Base-by-base conservation (phyloP, 345 rosid genomes). In the Combretum micranthum region DNA sequence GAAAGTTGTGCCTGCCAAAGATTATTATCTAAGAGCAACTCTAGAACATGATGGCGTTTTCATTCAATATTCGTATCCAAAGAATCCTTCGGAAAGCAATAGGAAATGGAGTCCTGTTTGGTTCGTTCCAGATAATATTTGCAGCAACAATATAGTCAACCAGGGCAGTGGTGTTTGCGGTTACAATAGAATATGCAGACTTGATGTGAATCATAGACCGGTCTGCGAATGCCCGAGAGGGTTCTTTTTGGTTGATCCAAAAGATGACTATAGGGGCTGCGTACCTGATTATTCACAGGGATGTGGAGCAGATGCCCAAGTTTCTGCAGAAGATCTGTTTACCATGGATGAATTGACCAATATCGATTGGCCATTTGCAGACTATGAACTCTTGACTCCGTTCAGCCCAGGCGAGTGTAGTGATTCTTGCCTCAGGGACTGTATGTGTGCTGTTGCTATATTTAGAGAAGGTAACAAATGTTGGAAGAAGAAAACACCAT, bases 401-500 rank as follows among this genome's bases (percentile, higher is more conserved):
- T 76, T 37, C 62, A 65, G 57, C 84, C 83, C 74, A 64, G 72
- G 44, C 47, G 26, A 23, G 60, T 65, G 52, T 87, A 85, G 69
- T 55, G 47, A 2, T 12, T 91, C 77, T 57, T n/a, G n/a, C n/a
- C n/a, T n/a, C n/a, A n/a, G n/a, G n/a, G n/a, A n/a, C n/a, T 84
- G 89, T 59, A 69, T 73, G n/a, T 87, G 92, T 32, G 82, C 62
- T 15, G 80, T 71, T 20, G 84, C 80, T 14, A 60, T 69, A 49
- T 67, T 47, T 13, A 64, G 64, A 55, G 13, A 18, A 0, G 58
- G 65, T 25, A 5, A 25, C 7, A 14, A 37, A 0, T 77, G 86
- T 43, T 73, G 74, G 81, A 86, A 82, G 72, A 81, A 82, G 80
- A 80, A 44, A 62, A 50, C 32, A 44, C 84, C 86, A 4, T 55